Conservation (phyloP, 176 grass and related monocot species). For the Poa pratensis region DNA sequence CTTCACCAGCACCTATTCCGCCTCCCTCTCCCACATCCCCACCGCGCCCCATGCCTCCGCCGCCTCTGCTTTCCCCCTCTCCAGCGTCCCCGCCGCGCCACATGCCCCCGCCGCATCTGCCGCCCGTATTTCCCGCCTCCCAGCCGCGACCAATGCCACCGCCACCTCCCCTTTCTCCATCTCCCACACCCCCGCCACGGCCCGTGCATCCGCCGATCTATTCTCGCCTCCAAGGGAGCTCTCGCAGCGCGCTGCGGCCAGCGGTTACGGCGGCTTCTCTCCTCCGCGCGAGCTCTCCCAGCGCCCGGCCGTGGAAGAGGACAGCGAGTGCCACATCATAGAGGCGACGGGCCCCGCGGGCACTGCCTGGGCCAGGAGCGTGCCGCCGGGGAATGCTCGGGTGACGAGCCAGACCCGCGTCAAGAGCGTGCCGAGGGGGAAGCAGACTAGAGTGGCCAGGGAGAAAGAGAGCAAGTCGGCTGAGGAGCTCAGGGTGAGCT, state of each 20-base stretch:
- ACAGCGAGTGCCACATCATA: neutral
- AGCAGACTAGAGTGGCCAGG: constrained; percentile 14
- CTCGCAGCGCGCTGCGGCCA: constrained; percentile 21
- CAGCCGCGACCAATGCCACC: neutral
- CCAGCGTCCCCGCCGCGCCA: neutral
- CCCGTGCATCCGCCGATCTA: constrained; percentile 20
- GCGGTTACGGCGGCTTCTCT: constrained; percentile 43
- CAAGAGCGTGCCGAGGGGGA: constrained; percentile 27
- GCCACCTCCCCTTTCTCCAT: neutral
- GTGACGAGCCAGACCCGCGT: neutral
- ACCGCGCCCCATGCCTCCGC: neutral
- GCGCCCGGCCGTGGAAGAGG: constrained; percentile 13
- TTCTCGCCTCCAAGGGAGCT: constrained; percentile 60
- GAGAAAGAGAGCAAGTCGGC: constrained; percentile 48
- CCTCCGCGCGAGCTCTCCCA: constrained; percentile 67
- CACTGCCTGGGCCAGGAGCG: neutral
- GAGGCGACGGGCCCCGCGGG: neutral
- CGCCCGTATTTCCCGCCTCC: neutral
- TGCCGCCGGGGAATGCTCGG: constrained; percentile 19
- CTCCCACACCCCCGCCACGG: neutral
- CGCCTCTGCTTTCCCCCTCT: neutral
- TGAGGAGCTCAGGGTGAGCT: constrained; percentile 71
- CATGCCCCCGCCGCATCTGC: neutral
- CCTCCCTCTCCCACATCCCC: neutral
- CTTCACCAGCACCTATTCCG: neutral